Conservation (phyloP, 1,139 yeast genomes). For the Taiozyma sp. region DNA sequence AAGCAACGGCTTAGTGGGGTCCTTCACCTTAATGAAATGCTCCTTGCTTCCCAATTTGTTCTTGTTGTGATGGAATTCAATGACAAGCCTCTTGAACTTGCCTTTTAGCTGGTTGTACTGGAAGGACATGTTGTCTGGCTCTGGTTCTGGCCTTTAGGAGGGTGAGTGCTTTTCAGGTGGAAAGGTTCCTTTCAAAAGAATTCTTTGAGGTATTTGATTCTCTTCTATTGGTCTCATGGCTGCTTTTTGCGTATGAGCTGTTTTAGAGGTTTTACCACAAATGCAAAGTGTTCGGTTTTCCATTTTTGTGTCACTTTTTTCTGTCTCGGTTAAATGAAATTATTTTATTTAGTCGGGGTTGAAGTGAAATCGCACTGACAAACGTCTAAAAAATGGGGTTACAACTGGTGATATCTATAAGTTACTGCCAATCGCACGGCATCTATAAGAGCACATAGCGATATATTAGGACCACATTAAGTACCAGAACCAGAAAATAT, state of each 20-base stretch:
- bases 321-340: neutral
- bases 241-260: neutral
- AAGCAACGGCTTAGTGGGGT: constrained; percentile 33
- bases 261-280: neutral
- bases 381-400: no score
- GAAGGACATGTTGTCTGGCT: constrained; percentile 1
- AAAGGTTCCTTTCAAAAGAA: neutral
- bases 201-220: neutral
- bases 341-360: neutral
- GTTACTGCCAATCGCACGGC: no score
- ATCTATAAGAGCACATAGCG: no score
- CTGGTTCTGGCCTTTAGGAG: neutral
- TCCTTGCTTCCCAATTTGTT: constrained; percentile 37
- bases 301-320: neutral
- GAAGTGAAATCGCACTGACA: no score
- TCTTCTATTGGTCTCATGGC: neutral
- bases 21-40: constrained; percentile 35
- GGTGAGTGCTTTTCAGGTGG: neutral
- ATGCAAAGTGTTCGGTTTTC: neutral
- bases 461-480: no score
- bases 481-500: no score
- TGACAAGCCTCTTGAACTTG: constrained; percentile 28
- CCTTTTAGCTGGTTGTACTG: constrained; percentile 7
- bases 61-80: constrained; percentile 37
- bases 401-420: no score